These are phyloP conservation scores for Metschnikowia sp. DNA, from an alignment of 805 yeast genomes.

Conservation along the genomic window DNA sequence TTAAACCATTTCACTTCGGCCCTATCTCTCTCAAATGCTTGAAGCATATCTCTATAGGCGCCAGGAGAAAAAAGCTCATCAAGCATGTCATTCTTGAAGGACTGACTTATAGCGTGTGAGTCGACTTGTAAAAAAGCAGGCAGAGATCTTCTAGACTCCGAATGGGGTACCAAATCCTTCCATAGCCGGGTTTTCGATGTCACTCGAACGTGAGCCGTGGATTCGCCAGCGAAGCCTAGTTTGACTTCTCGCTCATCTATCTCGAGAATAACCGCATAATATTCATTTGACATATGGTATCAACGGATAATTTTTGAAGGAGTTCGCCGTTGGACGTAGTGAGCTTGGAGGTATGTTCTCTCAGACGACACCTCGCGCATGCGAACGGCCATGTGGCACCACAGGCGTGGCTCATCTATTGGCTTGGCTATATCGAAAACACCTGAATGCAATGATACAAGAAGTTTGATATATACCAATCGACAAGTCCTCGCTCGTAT, in stretches of 20 bases:
- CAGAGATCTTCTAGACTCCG: not conserved
- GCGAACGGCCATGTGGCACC: too few relatives aligned
- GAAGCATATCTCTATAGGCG: not conserved
- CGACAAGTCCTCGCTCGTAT: too few relatives aligned
- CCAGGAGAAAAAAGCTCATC: not conserved
- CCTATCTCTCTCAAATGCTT: slow-evolving; percentile 5
- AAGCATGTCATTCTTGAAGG: not conserved
- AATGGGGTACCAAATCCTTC: slow-evolving; percentile 8
- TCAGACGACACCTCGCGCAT: too few relatives aligned
- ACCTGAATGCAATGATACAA: too few relatives aligned
- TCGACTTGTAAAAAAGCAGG: slow-evolving; percentile 13
- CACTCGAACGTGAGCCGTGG: slow-evolving; percentile 6
- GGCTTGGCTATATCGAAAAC: too few relatives aligned
- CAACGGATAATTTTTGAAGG: too few relatives aligned
- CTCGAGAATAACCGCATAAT: slow-evolving; percentile 19
- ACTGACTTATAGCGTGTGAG: slow-evolving; percentile 11
- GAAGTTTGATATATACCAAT: too few relatives aligned
- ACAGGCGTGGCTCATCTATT: too few relatives aligned
- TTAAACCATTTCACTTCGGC: slow-evolving; percentile 4
- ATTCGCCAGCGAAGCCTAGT: slow-evolving; percentile 19
- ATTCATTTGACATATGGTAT: slow-evolving; percentile 18
- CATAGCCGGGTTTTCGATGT: slow-evolving; percentile 8
- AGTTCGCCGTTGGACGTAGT: too few relatives aligned
- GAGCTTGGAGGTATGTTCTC: too few relatives aligned
- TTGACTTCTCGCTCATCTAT: slow-evolving; percentile 7